phyloP scores from a whole-genome alignment of 345 rosid genomes.

The Salix viminalis region DNA sequence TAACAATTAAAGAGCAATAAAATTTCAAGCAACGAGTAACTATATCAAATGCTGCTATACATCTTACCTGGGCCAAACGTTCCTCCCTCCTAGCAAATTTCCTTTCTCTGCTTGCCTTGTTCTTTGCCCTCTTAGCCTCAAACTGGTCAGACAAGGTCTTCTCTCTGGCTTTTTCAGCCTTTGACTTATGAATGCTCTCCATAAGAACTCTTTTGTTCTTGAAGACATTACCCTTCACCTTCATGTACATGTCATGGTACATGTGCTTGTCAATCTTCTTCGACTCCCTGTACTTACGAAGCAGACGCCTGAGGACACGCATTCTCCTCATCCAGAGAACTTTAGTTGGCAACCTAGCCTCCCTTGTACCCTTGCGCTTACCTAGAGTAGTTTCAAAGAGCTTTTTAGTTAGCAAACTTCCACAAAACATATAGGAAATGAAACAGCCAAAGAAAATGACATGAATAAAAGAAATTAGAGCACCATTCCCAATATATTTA shows the following conservation, averaged over 20 bases:
- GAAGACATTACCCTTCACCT: conserved; percentile 88
- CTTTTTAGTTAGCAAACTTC: not conserved
- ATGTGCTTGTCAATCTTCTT: conserved; percentile 98
- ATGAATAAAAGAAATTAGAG: not conserved
- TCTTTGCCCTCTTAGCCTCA: conserved; percentile 94
- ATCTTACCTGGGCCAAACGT: conserved; percentile 71
- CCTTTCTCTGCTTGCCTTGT: conserved; percentile 96
- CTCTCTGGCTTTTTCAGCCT: conserved; percentile 98
- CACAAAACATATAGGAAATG: not conserved
- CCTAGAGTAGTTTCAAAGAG: conserved; percentile 33
- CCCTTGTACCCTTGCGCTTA: conserved; percentile 93
- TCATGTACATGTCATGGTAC: conserved; percentile 99
- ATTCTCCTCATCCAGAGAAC: conserved; percentile 94
- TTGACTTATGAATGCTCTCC: conserved; percentile 93
- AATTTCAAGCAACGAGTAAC: not conserved
- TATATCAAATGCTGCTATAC: not conserved
- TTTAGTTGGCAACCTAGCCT: conserved; percentile 94
- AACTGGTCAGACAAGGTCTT: conserved; percentile 89
- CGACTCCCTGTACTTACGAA: conserved; percentile 77
- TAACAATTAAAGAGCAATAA: not conserved
- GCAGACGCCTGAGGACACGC: conserved; percentile 87
- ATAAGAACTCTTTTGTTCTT: conserved; percentile 94
- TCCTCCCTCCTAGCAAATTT: conserved; percentile 84
- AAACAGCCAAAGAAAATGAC: not conserved
- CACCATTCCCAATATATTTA: not conserved